Conservation (phyloP, 495 filamentous ascomycete species). For the Parmelia sp. region DNA sequence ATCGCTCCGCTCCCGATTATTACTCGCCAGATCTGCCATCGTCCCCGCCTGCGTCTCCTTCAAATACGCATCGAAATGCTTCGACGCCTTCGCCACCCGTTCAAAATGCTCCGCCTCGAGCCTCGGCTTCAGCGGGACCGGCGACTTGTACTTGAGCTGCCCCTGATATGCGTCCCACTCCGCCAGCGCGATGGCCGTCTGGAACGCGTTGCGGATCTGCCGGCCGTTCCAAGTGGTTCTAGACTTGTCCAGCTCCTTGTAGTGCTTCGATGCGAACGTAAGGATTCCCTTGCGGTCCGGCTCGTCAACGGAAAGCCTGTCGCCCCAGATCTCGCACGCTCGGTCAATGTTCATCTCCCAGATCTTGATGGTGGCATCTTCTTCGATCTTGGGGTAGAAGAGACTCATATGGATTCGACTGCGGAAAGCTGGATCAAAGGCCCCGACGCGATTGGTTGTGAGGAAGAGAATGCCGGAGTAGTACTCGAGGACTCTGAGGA, state of each 20-base stretch:
- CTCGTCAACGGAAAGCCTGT: slow-evolving; percentile 19
- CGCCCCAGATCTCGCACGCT: slow-evolving; percentile 39
- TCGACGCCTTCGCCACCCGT: slow-evolving; percentile 11
- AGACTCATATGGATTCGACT: slow-evolving; percentile 41
- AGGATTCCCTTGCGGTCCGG: not conserved
- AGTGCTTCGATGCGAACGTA: not conserved
- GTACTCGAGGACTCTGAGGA: not conserved
- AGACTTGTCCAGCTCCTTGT: not conserved
- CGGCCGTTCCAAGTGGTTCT: not conserved
- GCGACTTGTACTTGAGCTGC: not conserved
- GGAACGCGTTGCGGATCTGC: not conserved
- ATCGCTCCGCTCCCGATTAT: slow-evolving; percentile 15
- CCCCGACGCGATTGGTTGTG: not conserved
- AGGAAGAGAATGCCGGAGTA: not conserved
- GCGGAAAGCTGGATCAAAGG: slow-evolving; percentile 31
- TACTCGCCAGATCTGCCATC: not conserved
- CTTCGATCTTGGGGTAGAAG: slow-evolving; percentile 27
- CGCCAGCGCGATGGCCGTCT: slow-evolving; percentile 38
- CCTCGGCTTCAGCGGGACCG: not conserved
- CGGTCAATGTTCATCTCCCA: slow-evolving; percentile 38
- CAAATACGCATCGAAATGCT: slow-evolving; percentile 13
- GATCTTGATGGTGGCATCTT: slow-evolving; percentile 30
- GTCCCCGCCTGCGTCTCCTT: slow-evolving; percentile 1
- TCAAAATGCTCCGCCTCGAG: slow-evolving; percentile 4
- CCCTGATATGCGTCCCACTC: slow-evolving; percentile 26